These are phyloP conservation scores for Plasmodium falciparum DNA, from an alignment of 169 alveolate species.

Conservation along the genomic window DNA sequence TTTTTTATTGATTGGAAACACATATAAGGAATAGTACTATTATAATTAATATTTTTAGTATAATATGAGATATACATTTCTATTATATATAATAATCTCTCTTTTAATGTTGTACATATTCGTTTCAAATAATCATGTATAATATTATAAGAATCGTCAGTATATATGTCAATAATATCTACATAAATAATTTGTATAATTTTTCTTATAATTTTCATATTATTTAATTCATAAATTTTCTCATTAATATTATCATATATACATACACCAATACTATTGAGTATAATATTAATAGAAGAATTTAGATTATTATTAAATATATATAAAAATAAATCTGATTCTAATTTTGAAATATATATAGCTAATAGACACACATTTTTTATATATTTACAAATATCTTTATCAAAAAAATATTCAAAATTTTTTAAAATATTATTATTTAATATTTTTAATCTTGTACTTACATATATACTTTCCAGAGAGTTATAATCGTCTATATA, in stretches of 20 bases:
- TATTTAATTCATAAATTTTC: conserved; percentile 46
- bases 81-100: conserved; percentile 42
- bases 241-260: conserved; percentile 42
- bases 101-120: conserved; percentile 37
- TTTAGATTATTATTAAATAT: conserved; percentile 46
- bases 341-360: conserved; percentile 70
- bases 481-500: conserved; percentile 55
- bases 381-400: conserved; percentile 53
- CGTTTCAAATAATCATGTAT: conserved; percentile 62
- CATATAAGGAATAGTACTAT: conserved; percentile 29
- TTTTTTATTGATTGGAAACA: conserved; percentile 70
- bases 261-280: conserved; percentile 54
- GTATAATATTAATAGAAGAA: conserved; percentile 37
- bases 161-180: conserved; percentile 66
- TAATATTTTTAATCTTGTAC: conserved; percentile 71
- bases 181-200: conserved; percentile 61
- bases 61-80: conserved; percentile 74
- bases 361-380: conserved; percentile 53
- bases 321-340: conserved; percentile 28
- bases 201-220: conserved; percentile 65
- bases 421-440: conserved; percentile 57
- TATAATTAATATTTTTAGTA: conserved; percentile 33
- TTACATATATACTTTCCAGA: conserved; percentile 43
- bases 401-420: conserved; percentile 35
- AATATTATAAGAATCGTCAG: conserved; percentile 31